A percentile compares a stretch with the other conserved stretches of the same genome.
Conservation (phyloP, 2,329 filamentous ascomycete species). For the Colletotrichum orchidophilum region DNA sequence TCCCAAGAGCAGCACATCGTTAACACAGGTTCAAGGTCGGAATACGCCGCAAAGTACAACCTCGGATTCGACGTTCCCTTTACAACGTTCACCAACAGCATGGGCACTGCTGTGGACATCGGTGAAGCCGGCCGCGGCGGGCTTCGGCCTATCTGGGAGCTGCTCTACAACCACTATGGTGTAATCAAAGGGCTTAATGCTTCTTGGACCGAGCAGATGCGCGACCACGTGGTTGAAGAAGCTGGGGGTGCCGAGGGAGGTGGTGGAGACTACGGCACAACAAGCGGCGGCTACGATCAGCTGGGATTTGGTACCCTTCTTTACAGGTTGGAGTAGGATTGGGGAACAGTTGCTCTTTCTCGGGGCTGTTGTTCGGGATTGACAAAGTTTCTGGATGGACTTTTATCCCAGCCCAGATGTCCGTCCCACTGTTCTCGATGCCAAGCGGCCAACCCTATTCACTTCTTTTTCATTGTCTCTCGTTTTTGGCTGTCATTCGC, state of each 20-base stretch:
- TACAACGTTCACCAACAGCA: conserved; percentile 48
- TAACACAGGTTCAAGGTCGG: conserved; percentile 38
- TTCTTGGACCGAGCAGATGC: conserved; percentile 47
- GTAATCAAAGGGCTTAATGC: conserved; percentile 48
- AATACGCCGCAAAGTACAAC: conserved; percentile 54
- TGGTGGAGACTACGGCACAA: conserved; percentile 52
- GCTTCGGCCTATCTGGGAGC: conserved; percentile 50
- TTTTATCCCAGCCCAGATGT: too few species aligned
- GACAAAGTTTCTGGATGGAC: too few species aligned
- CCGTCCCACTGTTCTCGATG: too few species aligned
- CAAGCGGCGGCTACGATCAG: conserved; percentile 52
- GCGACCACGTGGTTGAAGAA: conserved; percentile 46
- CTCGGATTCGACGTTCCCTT: conserved; percentile 52
- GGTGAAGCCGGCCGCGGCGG: conserved; percentile 41
- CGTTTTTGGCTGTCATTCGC: not conserved
- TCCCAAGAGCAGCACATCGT: conserved; percentile 2
- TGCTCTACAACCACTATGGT: conserved; percentile 51
- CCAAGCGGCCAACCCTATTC: too few species aligned
- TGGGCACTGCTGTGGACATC: conserved; percentile 48
- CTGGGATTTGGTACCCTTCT: conserved; percentile 44
- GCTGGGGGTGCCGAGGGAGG: conserved; percentile 52
- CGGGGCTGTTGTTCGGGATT: not conserved
- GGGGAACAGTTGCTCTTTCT: not conserved
- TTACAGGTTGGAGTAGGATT: conserved; percentile 27
- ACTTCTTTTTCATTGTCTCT: not conserved